Base-by-base conservation (phyloP, 192 early-diverging fungal species). In the Backusella australiensis region DNA sequence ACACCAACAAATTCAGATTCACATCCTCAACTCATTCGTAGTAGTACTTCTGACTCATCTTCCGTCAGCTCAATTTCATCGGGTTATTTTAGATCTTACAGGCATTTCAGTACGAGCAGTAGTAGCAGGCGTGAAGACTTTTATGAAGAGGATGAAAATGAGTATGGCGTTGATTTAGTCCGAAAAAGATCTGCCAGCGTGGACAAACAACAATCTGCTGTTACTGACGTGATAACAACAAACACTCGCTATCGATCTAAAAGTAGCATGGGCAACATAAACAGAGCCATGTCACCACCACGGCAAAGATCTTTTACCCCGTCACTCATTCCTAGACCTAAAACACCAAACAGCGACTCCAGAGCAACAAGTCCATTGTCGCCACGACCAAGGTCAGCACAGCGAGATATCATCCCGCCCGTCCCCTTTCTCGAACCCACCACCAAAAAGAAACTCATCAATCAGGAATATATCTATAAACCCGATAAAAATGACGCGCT, bases 401-500 rank as follows among this genome's bases (percentile, higher is more conserved):
- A 46, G 42, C 70, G 70, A 49, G 21, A 71, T 8, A 68, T 32
- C 3, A 36, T 41, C 14, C 69, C 70, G 7, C 70, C 70, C 6
- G 29, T 71, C 0, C 70, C 70, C n/a, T 63, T 63, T 63, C 56
- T 63, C 26, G 56, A 63, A 12, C 11, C 12, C 23, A 29, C 23
- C 3, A 29, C 11, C 21, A 63, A 29, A 29, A 63, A 63, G 56
- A 14, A 63, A 26, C 8, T 23, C 26, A 53, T 70, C 23, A 70
- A 38, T 9, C 49, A 76, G 14, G 34, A 69, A 44, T 29, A 35
- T 23, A 34, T 66, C 29, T 90, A 90, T 77, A 35, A 65, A 2
- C 74, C 89, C 2, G 68, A 82, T 34, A 80, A 78, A 14, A 83
- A 78, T 39, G 87, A 88, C 32, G 79, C 83, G 23, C 74, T 90